phyloP scores from a whole-genome alignment of 768 basidiomycete genomes.

The Mycena latifolia region DNA sequence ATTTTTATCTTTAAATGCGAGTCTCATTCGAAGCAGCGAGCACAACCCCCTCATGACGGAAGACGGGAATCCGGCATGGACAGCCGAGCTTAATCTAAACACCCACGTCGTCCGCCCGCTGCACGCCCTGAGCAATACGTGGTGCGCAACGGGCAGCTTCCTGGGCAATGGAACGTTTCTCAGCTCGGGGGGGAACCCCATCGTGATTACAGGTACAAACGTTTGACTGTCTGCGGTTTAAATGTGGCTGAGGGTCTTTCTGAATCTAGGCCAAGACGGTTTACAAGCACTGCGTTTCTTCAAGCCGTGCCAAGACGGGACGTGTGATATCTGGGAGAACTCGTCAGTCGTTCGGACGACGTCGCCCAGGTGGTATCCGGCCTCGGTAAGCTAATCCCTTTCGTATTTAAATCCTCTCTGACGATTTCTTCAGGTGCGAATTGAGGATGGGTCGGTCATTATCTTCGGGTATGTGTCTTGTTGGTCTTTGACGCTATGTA shows the following conservation, averaged over 20 bases:
- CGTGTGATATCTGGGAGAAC: slow-evolving; percentile 51
- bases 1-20: slow-evolving; percentile 11
- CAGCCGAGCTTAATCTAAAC: slow-evolving; percentile 54
- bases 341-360: slow-evolving; percentile 46
- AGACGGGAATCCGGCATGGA: slow-evolving; percentile 56
- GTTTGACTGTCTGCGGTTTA: slow-evolving; percentile 2
- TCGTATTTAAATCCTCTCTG: slow-evolving; percentile 13
- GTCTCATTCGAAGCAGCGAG: slow-evolving; percentile 34
- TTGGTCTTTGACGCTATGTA: slow-evolving; percentile 15
- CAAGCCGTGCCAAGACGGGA: slow-evolving; percentile 50
- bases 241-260: slow-evolving; percentile 8
- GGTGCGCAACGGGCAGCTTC: slow-evolving; percentile 57
- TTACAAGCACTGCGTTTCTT: slow-evolving; percentile 52
- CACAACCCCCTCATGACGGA: slow-evolving; percentile 56
- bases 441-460: slow-evolving; percentile 38
- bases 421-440: slow-evolving; percentile 24
- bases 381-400: slow-evolving; percentile 41
- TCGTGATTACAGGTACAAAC: slow-evolving; percentile 26
- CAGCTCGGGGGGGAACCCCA: slow-evolving; percentile 30
- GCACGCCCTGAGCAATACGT: slow-evolving; percentile 50
- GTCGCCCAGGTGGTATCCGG: slow-evolving; percentile 56
- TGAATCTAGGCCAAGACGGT: slow-evolving; percentile 39
- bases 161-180: slow-evolving; percentile 57
- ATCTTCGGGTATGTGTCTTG: slow-evolving; percentile 29
- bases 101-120: slow-evolving; percentile 51